Evolutionary conservation across 192 early-diverging fungal genomes (phyloP), one percentile per base, ranked within the genome.

Genomic region (Coemansia sp.): DNA sequence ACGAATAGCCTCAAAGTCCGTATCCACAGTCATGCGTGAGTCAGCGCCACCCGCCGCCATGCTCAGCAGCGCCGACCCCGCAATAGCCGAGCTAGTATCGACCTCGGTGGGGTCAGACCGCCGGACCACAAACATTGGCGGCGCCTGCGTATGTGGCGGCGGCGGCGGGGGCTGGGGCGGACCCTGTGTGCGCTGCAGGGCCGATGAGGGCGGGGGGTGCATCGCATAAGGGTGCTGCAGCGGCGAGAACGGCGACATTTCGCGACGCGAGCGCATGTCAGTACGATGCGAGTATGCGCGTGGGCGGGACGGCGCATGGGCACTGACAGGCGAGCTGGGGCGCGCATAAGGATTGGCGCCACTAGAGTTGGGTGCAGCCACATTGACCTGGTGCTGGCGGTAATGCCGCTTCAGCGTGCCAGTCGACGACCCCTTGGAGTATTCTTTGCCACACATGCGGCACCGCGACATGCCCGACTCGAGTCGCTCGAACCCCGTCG

Each of bases 321-420:
- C 63, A 29, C 21, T 36, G 17, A 51, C 45, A 21, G 66, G 42
- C 32, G 76, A 29, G 19, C 63, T 66, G 31, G 46, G 50, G n/a
- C 61, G 61, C 27, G 59, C 29, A 29, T 74, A 74, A 12, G 72
- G 60, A 21, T 53, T 34, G 11, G 29, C 64, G 51, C 19, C 74
- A 70, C 42, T 68, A 38, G 51, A 70, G 50, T 21, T 34, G 21
- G 55, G 42, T 10, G 70, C 21, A 44, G 72, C 69, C 0, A 78
- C 70, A 17, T 83, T 83, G 51, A 69, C 61, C 67, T 84, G 82
- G 45, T 84, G 82, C 77, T 78, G 76, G 11, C 74, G 67, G 53
- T 76, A 84, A 50, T 84, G 82, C 11, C 82, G 77, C 69, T 84
- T 84, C 58, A 84, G 77, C 25, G 82, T 84, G 44, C 82, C 82